Conservation (phyloP, 495 filamentous ascomycete genomes). For the Letharia columbiana region DNA sequence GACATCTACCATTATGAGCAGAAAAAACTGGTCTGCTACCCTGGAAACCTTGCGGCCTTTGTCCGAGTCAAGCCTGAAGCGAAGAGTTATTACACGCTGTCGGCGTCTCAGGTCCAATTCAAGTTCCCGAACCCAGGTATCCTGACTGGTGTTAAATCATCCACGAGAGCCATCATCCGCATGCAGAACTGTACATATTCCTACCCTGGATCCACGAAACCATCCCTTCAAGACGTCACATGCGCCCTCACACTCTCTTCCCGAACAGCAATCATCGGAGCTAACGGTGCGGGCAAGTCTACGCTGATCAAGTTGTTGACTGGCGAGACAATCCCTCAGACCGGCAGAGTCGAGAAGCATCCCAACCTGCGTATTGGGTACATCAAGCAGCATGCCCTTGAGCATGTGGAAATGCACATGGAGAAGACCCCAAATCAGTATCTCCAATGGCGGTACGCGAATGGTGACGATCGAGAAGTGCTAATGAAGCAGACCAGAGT, state of each 20-base stretch:
- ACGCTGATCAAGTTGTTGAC: slow-evolving; percentile 97
- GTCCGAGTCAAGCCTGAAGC: slow-evolving; percentile 91
- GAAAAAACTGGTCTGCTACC: slow-evolving; percentile 94
- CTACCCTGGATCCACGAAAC: slow-evolving; percentile 78
- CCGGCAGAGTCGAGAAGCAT: slow-evolving; percentile 92
- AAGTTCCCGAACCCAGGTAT: slow-evolving; percentile 97
- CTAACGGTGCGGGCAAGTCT: slow-evolving; percentile 97
- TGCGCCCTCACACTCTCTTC: slow-evolving; percentile 82
- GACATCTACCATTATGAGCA: slow-evolving; percentile 99
- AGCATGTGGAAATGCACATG: slow-evolving; percentile 99
- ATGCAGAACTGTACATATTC: slow-evolving; percentile 88
- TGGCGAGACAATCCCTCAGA: slow-evolving; percentile 83
- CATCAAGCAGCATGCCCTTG: slow-evolving; percentile 97
- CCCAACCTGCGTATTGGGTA: slow-evolving; percentile 98
- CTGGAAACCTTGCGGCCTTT: slow-evolving; percentile 87
- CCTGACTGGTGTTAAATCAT: slow-evolving; percentile 87
- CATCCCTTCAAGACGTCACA: slow-evolving; percentile 78
- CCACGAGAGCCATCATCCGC: slow-evolving; percentile 85
- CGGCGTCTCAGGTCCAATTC: slow-evolving; percentile 83
- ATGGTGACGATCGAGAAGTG: slow-evolving; percentile 95
- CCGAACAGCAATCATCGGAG: slow-evolving; percentile 88
- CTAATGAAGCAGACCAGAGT: slow-evolving; percentile 94
- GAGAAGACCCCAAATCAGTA: slow-evolving; percentile 99
- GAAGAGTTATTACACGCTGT: slow-evolving; percentile 97
- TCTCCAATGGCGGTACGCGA: slow-evolving; percentile 94